Conservation (phyloP, 2,329 filamentous ascomycete species). For the Ophiosphaerella narmari region DNA sequence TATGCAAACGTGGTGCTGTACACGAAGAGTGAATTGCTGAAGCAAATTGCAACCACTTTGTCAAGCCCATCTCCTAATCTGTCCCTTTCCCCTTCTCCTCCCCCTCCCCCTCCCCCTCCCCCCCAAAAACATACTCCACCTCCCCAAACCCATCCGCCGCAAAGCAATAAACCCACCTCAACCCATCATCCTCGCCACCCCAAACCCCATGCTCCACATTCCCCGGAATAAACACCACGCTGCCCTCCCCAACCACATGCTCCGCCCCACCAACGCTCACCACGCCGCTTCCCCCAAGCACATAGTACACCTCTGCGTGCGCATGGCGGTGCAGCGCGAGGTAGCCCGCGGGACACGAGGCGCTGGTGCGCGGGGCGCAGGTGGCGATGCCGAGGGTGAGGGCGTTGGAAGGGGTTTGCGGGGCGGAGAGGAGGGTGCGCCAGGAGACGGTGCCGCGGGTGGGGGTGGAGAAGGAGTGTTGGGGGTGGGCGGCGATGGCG, state of each 20-base stretch:
- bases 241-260: constrained; percentile 39
- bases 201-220: constrained; percentile 51
- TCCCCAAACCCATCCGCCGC: constrained; percentile 45
- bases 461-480: too few relatives aligned
- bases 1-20: too few relatives aligned
- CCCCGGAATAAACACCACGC: constrained; percentile 49
- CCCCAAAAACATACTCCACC: constrained; percentile 46
- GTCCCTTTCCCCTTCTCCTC: constrained; percentile 11
- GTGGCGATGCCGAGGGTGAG: not conserved
- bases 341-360: not conserved
- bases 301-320: constrained; percentile 52
- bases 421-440: too few relatives aligned
- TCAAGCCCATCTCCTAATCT: not conserved
- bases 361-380: not conserved
- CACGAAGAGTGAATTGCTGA: too few relatives aligned
- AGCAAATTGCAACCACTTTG: too few relatives aligned
- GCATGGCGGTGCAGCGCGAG: constrained; percentile 42
- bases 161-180: constrained; percentile 51
- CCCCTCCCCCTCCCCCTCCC: not conserved
- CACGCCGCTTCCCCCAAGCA: constrained; percentile 45
- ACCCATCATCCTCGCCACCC: constrained; percentile 27
- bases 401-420: too few relatives aligned
- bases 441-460: too few relatives aligned
- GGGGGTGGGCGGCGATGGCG: too few relatives aligned
- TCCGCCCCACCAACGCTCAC: constrained; percentile 46